Conservation (phyloP, 208 protist genomes). For the Acanthamoeba divionensis region DNA sequence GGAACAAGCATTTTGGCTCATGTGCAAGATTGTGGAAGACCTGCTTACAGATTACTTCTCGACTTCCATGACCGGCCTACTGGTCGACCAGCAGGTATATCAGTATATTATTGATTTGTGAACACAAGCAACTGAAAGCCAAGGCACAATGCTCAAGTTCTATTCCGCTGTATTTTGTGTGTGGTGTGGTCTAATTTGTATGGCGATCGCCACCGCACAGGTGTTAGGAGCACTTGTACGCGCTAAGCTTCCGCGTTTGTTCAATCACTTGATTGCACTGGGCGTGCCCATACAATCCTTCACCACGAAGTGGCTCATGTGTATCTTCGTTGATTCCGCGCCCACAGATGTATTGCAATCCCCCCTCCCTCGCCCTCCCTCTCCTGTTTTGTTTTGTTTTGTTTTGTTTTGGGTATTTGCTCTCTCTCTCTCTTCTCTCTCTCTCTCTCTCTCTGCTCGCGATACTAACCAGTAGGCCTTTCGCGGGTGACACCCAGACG, state of each 20-base stretch:
- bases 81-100: constrained; percentile 48
- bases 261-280: not conserved
- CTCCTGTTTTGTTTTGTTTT: no score
- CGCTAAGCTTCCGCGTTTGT: not conserved
- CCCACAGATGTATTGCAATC: no score
- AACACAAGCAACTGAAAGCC: not conserved
- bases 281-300: constrained; percentile 47
- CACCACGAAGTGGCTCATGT: constrained; percentile 47
- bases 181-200: no score
- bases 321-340: constrained; percentile 11
- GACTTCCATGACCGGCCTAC: not conserved
- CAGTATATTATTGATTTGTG: not conserved
- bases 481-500: no score
- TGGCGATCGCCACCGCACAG: not conserved
- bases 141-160: not conserved
- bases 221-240: not conserved
- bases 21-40: constrained; percentile 41
- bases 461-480: no score
- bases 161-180: no score
- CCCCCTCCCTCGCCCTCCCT: no score
- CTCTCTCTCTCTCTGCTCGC: no score
- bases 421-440: no score
- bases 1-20: constrained; percentile 42
- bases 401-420: no score
- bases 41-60: constrained; percentile 47